phyloP scores from a whole-genome alignment of 345 rosid species.

The Arabidopsis arenosa region DNA sequence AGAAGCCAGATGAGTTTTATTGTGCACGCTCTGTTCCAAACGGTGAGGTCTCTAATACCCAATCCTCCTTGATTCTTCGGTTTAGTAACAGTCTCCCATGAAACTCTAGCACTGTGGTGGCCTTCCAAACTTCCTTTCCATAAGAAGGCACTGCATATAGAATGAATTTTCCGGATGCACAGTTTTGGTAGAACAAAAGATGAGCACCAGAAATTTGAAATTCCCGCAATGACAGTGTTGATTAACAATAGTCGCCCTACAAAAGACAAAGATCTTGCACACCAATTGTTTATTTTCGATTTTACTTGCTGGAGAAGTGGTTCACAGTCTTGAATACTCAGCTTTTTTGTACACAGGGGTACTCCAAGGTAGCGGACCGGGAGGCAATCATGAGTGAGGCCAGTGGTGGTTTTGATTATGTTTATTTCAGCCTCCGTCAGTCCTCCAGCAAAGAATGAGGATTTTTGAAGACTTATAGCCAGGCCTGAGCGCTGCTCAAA shows the following conservation, averaged over 20 bases:
- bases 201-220: neutral
- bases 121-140: neutral
- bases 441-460: neutral
- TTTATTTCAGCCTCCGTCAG: neutral
- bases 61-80: neutral
- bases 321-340: neutral
- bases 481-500: neutral
- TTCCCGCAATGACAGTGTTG: neutral
- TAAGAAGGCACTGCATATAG: neutral
- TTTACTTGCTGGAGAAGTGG: neutral
- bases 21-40: neutral
- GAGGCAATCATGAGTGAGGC: fast-evolving
- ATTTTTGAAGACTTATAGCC: neutral
- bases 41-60: neutral
- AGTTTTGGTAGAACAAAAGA: neutral
- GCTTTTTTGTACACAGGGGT: neutral
- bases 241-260: neutral
- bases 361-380: neutral
- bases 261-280: neutral
- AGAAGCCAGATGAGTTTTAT: neutral
- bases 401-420: neutral
- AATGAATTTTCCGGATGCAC: neutral
- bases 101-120: neutral
- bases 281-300: neutral
- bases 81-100: neutral